Conservation (phyloP, 192 early-diverging fungal species). For the Geranomyces variabilis region DNA sequence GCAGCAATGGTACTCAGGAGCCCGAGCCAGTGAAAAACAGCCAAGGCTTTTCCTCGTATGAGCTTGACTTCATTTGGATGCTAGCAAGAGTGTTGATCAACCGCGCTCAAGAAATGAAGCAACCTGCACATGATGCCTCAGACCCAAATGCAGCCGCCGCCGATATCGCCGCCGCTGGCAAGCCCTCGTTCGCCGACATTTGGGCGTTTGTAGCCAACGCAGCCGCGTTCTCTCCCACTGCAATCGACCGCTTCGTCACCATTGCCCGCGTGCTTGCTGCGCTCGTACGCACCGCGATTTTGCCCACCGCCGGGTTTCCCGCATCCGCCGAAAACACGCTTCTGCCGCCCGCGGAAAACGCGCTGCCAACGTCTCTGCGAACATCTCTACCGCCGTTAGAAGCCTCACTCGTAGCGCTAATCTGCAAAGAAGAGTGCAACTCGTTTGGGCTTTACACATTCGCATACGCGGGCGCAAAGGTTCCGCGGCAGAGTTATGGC, state of each 20-base stretch:
- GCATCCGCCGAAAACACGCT: not conserved
- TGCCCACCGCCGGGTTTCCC: slow-evolving; percentile 14
- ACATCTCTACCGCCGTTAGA: not conserved
- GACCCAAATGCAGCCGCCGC: not conserved
- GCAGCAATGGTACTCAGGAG: not conserved
- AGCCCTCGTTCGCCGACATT: slow-evolving; percentile 8
- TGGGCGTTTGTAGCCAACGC: slow-evolving; percentile 29
- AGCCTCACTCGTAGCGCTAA: slow-evolving; percentile 32
- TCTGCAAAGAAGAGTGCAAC: slow-evolving; percentile 59
- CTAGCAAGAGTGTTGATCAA: slow-evolving; percentile 33
- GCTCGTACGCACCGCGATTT: slow-evolving; percentile 1
- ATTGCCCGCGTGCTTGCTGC: slow-evolving; percentile 1
- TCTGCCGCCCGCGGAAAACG: not conserved
- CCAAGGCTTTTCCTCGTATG: slow-evolving; percentile 15
- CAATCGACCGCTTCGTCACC: slow-evolving; percentile 11
- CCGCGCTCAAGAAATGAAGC: slow-evolving; percentile 18
- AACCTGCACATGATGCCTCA: not conserved
- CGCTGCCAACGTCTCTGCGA: not conserved
- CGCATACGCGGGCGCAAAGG: slow-evolving; percentile 16
- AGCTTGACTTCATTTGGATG: slow-evolving; percentile 42
- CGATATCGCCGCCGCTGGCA: not conserved
- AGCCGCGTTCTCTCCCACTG: slow-evolving; percentile 13
- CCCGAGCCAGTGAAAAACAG: not conserved
- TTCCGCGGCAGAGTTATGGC: slow-evolving; percentile 45
- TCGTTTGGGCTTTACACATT: slow-evolving; percentile 56